Evolutionary conservation across 1,139 yeast genomes (phyloP).

Genomic region (Suhomyces bokatorum): DNA sequence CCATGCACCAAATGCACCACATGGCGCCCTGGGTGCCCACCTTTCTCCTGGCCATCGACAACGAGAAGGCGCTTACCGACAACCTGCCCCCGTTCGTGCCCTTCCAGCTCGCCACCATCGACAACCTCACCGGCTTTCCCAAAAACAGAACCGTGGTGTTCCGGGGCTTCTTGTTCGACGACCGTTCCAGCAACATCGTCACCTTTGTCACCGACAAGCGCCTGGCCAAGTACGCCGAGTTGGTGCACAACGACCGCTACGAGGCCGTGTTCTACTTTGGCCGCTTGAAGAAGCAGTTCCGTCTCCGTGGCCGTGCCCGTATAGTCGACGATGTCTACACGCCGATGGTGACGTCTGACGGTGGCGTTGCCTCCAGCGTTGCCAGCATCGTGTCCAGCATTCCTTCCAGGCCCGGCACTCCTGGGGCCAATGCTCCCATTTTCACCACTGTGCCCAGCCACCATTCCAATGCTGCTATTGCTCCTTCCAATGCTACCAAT

Average conservation of each 20-base stretch:
- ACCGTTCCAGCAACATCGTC: constrained; percentile 64
- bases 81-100: constrained; percentile 48
- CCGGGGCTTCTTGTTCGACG: constrained; percentile 75
- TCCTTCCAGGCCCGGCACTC: no score
- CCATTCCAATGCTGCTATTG: no score
- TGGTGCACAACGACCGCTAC: constrained; percentile 51
- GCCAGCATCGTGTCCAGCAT: neutral
- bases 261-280: constrained; percentile 80
- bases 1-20: constrained; percentile 37
- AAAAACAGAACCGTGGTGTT: constrained; percentile 68
- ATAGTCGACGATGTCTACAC: constrained; percentile 36
- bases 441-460: no score
- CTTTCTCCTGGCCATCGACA: constrained; percentile 50
- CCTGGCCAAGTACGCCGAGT: constrained; percentile 61
- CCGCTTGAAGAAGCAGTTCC: constrained; percentile 60
- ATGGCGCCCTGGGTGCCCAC: constrained; percentile 76
- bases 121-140: constrained; percentile 52
- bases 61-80: constrained; percentile 38
- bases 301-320: constrained; percentile 68
- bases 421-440: no score
- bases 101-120: constrained; percentile 72
- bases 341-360: constrained; percentile 33
- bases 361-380: constrained; percentile 16
- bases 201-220: constrained; percentile 74
- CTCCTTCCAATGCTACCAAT: no score